Evolutionary conservation across 495 filamentous ascomycete species (phyloP), one percentile per base, ranked within the genome.

Genomic region (Pyronema omphalodes): DNA sequence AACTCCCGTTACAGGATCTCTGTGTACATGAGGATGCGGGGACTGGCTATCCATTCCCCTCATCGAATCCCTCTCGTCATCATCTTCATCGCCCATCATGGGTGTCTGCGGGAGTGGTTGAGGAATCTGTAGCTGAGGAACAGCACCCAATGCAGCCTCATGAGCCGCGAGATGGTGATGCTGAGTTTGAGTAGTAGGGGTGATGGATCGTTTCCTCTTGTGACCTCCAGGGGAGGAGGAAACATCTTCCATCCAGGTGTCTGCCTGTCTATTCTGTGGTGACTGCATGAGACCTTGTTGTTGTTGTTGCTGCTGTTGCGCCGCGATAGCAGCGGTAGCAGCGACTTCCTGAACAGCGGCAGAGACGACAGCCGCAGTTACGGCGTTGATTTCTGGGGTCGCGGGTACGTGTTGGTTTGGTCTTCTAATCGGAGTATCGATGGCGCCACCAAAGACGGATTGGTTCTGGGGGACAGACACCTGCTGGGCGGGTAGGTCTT

Each of bases 191-290:
- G 61, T 62, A 9, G 55, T 58, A 11, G 61, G 61, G 15, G 59
- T 62, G 37, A 63, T 54, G 15, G 61, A 62, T 50, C 61, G 62
- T 36, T 63, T 63, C 48, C 61, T 52, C 47, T 63, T 63, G n/a
- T 63, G 61, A 1, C 19, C 34, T 9, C 12, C 50, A 29, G 93
- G 66, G 9, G 74, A 73, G 12, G 83, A 78, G 58, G 94, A 75
- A 1, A 82, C 84, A 69, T 94, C 81, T 23, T 50, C 47, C 47
- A 36, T 50, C 36, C 7, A 12, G 12, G 47, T 50, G 34, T 14
- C 44, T 3, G 19, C 11, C 11, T 34, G 47, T 2, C 54, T 59
- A 48, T 19, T 54, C 33, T 58, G 60, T 39, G 53, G 55, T 59
- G 48, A 56, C 46, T 51, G 57, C 35, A 60, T 57, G 46, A 60